Evolutionary conservation across 352 stramenopile species (phyloP), one percentile per base, ranked within the genome.

Genomic region (Globisporangium polare): DNA sequence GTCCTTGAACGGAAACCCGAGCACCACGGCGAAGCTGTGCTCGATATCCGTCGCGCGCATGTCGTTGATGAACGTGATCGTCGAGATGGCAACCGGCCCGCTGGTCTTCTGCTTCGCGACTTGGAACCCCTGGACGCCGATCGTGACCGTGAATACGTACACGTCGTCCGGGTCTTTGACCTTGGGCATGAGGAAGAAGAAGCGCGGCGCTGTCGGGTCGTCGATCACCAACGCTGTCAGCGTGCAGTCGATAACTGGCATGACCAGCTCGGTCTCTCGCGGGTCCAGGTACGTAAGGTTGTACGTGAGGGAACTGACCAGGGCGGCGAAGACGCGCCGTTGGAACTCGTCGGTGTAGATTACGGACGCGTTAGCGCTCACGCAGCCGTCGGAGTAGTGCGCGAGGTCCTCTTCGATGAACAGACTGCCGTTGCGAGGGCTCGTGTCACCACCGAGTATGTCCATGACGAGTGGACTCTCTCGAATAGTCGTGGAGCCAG

Each of bases 331-430:
- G 12, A 63, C 61, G 4, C 49, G 29, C 8, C 63, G 72, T 50
- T 83, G 59, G 43, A 74, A 83, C 0, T 35, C 35, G 57, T 82
- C 66, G n/a, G 64, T 62, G 68, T 87, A 79, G 24, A 78, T 71
- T 10, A 17, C 8, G 12, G 53, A 60, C 53, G n/a, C 26, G 15
- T 5, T 26, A 2, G 24, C 1, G 9, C 5, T 60, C 13, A 5
- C 10, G 17, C 53, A 60, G 2, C 53, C 53, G 17, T 53, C n/a
- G 0, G 27, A 53, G 3, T 42, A 13, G 8, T n/a, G 20, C 9
- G 46, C 18, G 1, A 55, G 64, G 15, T 20, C 52, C 22, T 75
- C 20, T 17, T 49, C 62, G 5, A 87, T 69, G 31, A 71, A 87
- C 10, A 87, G 15, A 0, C 62, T 52, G 5, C 73, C 64, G 17